Conservation (phyloP, 352 stramenopile species). For the Phytophthora fragariaefolia region DNA sequence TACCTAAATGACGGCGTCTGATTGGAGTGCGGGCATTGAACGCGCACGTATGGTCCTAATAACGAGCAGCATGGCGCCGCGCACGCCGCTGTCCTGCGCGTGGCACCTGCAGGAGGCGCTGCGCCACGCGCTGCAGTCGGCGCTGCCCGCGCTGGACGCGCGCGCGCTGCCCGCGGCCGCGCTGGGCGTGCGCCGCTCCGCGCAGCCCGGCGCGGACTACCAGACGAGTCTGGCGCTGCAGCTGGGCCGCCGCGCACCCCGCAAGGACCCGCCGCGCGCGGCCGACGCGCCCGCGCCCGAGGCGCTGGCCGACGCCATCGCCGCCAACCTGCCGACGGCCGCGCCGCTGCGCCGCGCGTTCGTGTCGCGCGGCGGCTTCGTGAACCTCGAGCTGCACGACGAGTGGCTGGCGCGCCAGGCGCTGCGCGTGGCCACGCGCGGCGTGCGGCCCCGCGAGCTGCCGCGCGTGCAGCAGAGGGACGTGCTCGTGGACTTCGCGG, state of each 20-base stretch:
- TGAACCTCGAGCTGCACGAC: conserved; percentile 79
- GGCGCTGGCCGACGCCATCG: conserved; percentile 48
- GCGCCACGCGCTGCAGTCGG: conserved; percentile 42
- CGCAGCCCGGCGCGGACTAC: conserved; percentile 73
- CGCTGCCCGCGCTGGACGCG: conserved; percentile 41
- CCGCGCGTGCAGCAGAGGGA: conserved; percentile 25
- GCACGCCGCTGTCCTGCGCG: conserved; percentile 50
- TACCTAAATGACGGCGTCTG: not conserved
- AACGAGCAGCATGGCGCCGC: not conserved
- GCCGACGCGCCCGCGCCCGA: conserved; percentile 30
- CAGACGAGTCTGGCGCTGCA: conserved; percentile 75
- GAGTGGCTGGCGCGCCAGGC: conserved; percentile 71
- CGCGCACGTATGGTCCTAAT: too few species aligned
- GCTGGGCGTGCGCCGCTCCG: conserved; percentile 71
- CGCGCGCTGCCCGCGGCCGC: conserved; percentile 19
- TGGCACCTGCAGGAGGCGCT: conserved; percentile 58
- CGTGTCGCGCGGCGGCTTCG: conserved; percentile 73
- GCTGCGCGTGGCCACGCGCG: conserved; percentile 63
- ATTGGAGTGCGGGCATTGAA: not conserved
- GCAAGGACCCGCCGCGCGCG: not conserved
- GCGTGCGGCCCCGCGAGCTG: conserved; percentile 38
- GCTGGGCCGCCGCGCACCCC: conserved; percentile 44
- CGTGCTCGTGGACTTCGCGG: conserved; percentile 84
- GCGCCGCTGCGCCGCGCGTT: conserved; percentile 37
- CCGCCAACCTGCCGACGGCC: conserved; percentile 27